These are phyloP conservation scores for Entomortierella chlamydospora DNA, from an alignment of 192 early-diverging fungal genomes.

Conservation along the genomic window DNA sequence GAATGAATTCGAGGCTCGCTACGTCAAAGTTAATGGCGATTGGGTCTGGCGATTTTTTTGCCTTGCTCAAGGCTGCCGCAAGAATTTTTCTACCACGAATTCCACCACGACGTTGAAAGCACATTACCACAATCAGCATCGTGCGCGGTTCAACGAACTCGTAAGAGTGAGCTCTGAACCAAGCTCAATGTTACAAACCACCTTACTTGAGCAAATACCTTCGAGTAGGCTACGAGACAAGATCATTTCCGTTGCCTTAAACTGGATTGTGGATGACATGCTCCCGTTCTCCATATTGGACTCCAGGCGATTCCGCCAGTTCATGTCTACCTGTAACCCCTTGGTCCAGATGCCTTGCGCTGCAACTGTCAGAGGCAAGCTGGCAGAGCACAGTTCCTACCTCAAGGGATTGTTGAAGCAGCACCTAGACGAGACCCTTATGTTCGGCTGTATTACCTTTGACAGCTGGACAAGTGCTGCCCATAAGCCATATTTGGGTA, in stretches of 20 bases:
- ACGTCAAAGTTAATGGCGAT: background rate
- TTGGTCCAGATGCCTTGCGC: background rate
- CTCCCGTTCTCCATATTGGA: background rate
- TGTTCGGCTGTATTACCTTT: background rate
- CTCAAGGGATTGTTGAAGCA: background rate
- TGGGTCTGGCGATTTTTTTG: background rate
- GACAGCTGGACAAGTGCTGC: slow-evolving; percentile 11
- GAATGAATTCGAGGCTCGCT: background rate
- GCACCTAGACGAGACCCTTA: background rate
- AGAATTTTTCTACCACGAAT: background rate
- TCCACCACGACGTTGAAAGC: background rate
- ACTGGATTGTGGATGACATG: background rate
- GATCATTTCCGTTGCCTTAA: no score
- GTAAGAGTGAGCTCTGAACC: no score
- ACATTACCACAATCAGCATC: background rate
- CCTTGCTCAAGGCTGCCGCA: background rate
- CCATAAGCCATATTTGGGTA: background rate
- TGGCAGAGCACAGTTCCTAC: background rate
- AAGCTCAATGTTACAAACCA: no score
- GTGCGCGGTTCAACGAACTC: background rate
- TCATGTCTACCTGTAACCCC: background rate
- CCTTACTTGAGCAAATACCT: no score
- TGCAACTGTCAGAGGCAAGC: background rate
- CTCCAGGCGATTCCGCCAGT: background rate
- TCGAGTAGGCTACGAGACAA: no score